These are phyloP conservation scores for Spizellomyces sp. DNA, from an alignment of 192 early-diverging fungal species.

Conservation along the genomic window DNA sequence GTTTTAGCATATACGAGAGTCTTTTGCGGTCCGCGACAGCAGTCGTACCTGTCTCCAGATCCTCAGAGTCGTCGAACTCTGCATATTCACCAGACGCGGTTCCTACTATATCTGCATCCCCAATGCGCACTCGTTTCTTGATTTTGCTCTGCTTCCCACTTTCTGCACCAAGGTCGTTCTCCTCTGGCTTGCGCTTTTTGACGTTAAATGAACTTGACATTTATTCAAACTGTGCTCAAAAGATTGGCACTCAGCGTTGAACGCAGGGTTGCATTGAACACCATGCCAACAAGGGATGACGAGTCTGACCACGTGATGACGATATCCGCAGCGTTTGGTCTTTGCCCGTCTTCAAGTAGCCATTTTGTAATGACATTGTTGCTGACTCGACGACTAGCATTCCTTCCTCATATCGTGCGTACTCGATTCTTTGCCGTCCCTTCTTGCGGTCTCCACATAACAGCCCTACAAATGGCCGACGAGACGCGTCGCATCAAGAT, in stretches of 20 bases:
- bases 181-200: slow-evolving; percentile 17
- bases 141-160: background rate
- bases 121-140: slow-evolving; percentile 38
- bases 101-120: slow-evolving; percentile 6
- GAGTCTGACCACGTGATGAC: background rate
- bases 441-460: background rate
- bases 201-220: background rate
- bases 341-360: too few relatives aligned
- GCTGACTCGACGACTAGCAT: background rate
- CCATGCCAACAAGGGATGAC: background rate
- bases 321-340: background rate
- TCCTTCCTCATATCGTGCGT: background rate
- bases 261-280: background rate
- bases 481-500: slow-evolving; percentile 58
- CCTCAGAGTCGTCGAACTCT: slow-evolving; percentile 38
- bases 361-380: too few relatives aligned
- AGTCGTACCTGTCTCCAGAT: slow-evolving; percentile 34
- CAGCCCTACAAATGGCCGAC: slow-evolving; percentile 13
- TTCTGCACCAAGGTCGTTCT: background rate
- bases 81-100: background rate
- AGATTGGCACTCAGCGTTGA: background rate
- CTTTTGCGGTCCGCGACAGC: slow-evolving; percentile 3
- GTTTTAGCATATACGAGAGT: background rate
- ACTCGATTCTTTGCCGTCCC: background rate
- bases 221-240: background rate